These are phyloP conservation scores for Staphylotrichum longicolle DNA, from an alignment of 495 filamentous ascomycete genomes.

Conservation along the genomic window DNA sequence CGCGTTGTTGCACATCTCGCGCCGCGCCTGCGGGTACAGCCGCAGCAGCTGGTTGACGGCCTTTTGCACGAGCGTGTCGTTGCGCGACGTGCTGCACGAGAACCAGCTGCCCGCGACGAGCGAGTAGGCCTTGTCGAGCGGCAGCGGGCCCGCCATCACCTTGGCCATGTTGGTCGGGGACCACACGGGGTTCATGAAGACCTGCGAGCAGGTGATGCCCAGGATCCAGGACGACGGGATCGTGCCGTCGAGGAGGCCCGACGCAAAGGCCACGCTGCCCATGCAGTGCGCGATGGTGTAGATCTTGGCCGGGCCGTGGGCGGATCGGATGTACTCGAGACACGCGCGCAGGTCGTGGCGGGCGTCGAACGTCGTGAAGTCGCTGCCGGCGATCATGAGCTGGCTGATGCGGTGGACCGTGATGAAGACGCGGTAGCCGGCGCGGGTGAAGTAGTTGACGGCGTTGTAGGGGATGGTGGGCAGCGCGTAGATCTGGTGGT, in stretches of 20 bases:
- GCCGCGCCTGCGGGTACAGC: conserved; percentile 55
- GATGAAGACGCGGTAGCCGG: conserved; percentile 59
- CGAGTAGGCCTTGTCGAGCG: conserved; percentile 47
- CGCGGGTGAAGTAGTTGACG: conserved; percentile 60
- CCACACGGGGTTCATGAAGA: conserved; percentile 66
- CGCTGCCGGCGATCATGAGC: conserved; percentile 50
- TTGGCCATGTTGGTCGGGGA: conserved; percentile 58
- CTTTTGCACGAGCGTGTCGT: conserved; percentile 52
- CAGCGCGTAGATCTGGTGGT: conserved; percentile 62
- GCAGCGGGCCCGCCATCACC: conserved; percentile 46
- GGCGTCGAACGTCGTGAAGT: conserved; percentile 60
- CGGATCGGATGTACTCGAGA: conserved; percentile 51
- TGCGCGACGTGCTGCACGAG: conserved; percentile 44
- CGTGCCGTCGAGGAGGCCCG: conserved; percentile 63
- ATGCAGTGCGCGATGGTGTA: conserved; percentile 68
- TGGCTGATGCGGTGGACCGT: conserved; percentile 60
- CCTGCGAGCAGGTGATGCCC: conserved; percentile 61
- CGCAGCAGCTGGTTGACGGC: conserved; percentile 56
- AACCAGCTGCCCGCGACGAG: conserved; percentile 54
- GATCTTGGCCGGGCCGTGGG: conserved; percentile 38
- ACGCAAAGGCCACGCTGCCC: conserved; percentile 58
- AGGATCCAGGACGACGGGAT: conserved; percentile 57
- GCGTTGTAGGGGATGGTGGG: conserved; percentile 65
- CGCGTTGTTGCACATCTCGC: conserved; percentile 61
- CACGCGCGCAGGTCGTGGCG: conserved; percentile 62